These are phyloP conservation scores for Boletus hoseneyae DNA, from an alignment of 1,284 basidiomycete genomes.

Conservation along the genomic window DNA sequence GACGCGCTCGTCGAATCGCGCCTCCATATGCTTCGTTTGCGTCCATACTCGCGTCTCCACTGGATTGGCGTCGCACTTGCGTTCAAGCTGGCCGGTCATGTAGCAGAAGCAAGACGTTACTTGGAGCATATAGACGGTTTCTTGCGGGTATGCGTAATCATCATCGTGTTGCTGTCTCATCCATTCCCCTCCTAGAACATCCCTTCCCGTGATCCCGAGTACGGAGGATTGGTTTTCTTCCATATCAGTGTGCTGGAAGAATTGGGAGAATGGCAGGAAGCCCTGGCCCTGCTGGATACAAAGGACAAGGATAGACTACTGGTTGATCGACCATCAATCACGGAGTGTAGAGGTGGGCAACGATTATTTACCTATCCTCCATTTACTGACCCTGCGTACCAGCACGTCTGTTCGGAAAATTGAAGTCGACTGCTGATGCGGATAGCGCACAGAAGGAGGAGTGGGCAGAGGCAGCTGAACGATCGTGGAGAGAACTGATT, in stretches of 20 bases:
- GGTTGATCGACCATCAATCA: conserved; percentile 68
- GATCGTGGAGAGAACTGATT: conserved; percentile 78
- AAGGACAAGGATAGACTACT: conserved; percentile 65
- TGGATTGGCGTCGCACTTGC: conserved; percentile 92
- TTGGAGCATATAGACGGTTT: conserved; percentile 67
- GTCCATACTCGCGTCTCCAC: conserved; percentile 83
- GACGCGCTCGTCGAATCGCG: conserved; percentile 81
- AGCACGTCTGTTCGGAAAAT: conserved; percentile 72
- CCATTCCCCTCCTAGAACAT: conserved; percentile 51
- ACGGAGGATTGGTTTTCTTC: conserved; percentile 84
- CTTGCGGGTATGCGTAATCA: conserved; percentile 44
- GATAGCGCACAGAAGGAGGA: conserved; percentile 36
- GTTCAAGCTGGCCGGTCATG: conserved; percentile 80
- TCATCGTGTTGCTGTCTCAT: neutral
- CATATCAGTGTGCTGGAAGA: conserved; percentile 81
- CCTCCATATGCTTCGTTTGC: conserved; percentile 73
- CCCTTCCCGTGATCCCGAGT: conserved; percentile 77
- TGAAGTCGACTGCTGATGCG: conserved; percentile 62
- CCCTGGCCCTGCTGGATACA: conserved; percentile 60
- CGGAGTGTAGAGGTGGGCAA: conserved; percentile 65
- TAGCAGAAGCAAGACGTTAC: conserved; percentile 69
- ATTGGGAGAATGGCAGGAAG: conserved; percentile 62
- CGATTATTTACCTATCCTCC: neutral
- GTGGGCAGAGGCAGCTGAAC: conserved; percentile 25
- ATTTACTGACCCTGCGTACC: conserved; percentile 14